Evolutionary conservation across 352 stramenopile genomes (phyloP), one percentile per base, ranked within the genome.

Genomic region (Pythium grandisporangium): DNA sequence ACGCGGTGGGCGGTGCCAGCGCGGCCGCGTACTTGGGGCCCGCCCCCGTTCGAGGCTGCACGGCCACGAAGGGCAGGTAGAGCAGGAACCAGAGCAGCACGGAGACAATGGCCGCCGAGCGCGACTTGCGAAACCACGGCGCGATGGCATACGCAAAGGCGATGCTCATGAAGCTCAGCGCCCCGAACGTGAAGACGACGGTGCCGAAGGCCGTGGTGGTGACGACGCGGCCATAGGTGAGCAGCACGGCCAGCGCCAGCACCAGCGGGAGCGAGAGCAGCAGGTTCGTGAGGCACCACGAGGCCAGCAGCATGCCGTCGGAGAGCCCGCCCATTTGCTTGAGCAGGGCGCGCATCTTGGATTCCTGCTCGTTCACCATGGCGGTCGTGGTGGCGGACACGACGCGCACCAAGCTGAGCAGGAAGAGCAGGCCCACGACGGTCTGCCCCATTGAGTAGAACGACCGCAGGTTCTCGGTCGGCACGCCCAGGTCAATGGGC

Each of bases 301-400:
- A 84, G n/a, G 49, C 50, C 20, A 85, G 63, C 32, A 90, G 53
- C 20, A 70, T 77, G 22, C 48, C 35, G 40, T 82, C 74, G 3
- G 68, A 74, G 1, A 90, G 50, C 0, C 81, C 81, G 75, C 89
- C 89, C 52, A 86, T 90, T n/a, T n/a, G n/a, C 63, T 81, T 83
- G 70, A 93, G 85, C 30, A 89, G 63, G 36, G 90, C 71, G 7
- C 76, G 71, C 25, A 92, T 63, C 27, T 69, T 54, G 22, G 70
- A 80, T 46, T 90, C 78, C 45, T 93, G 91, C 33, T 93, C 78
- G 17, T 81, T 69, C 17, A 93, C 73, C 62, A 93, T 83, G 5
- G 60, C 53, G 0, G 76, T 74, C 1, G 73, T 81, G 17, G 66
- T 83, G 5, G 70, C 73, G 10, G 76, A 83, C 34, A 87, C 71